Base-by-base conservation (phyloP, 2,329 filamentous ascomycete genomes). In the Calycina herbarum region DNA sequence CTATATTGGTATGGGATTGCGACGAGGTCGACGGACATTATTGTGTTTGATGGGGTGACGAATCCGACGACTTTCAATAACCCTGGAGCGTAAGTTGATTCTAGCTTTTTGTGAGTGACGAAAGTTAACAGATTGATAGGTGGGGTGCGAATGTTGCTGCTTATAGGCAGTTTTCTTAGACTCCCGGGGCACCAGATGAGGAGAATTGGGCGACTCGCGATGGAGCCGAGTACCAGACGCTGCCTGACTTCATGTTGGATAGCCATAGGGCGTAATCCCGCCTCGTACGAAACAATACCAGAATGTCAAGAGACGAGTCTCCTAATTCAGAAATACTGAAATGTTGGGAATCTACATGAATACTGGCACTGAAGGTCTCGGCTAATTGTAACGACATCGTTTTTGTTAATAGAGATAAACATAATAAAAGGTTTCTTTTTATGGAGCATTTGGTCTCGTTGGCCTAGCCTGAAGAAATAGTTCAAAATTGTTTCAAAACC, bases 1-100 rank as follows among this genome's bases (percentile, higher is more conserved):
- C 38, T 59, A 11, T 59, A 59, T 38, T 59, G 57, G 57, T 59
- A 59, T 40, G 57, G 57, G 2, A 33, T 40, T 59, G n/a, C 33
- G n/a, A 59, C 57, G 5, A 38, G 38, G 33, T 20, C 15, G 13
- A 40, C 57, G 33, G 57, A 59, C 40, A 7, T 59, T 38, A 6
- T 59, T 38, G 11, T 59, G 20, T 40, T 59, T 15, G 57, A 59
- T 59, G 57, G 33, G 15, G 17, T 13, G 20, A 38, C n/a, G 2
- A 59, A 40, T 27, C n/a, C 57, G 33, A 40, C 33, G 1, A 27
- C 33, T 20, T n/a, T 40, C 5, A 59, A 59, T 24, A 59, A 59
- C 4, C n/a, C 57, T 20, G 57, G 57, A 38, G 57, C 45, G 45
- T 51, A 24, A 51, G 45, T 51, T 51, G 42, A 20, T n/a, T 20